phyloP scores from a whole-genome alignment of 768 basidiomycete species.

The Chiua virens region DNA sequence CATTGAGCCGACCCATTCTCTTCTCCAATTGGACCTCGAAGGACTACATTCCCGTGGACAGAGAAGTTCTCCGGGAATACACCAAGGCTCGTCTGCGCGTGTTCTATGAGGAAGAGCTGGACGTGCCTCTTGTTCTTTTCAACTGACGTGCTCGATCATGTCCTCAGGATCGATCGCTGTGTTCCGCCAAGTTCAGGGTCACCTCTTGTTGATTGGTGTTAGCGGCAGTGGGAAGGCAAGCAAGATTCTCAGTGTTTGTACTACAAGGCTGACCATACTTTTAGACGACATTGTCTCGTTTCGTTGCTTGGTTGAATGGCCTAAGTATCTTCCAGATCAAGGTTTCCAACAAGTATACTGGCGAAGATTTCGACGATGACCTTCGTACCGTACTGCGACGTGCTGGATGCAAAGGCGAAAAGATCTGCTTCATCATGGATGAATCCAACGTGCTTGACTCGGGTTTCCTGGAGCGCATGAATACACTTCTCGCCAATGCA shows the following conservation, averaged over 20 bases:
- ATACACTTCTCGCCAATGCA: conserved; percentile 97
- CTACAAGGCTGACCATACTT: conserved; percentile 12
- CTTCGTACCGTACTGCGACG: conserved; percentile 92
- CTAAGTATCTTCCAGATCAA: conserved; percentile 99
- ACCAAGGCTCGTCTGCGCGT: conserved; percentile 94
- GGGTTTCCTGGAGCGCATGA: conserved; percentile 99
- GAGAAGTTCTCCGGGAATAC: conserved; percentile 91
- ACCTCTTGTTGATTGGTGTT: conserved; percentile 94
- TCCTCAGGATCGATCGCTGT: conserved; percentile 97
- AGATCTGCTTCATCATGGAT: conserved; percentile 99
- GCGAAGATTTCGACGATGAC: conserved; percentile 98
- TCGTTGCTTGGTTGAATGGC: conserved; percentile 99
- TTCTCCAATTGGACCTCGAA: conserved; percentile 99
- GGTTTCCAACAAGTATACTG: conserved; percentile 98
- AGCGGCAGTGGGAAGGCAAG: conserved; percentile 96
- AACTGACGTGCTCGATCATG: conserved; percentile 98
- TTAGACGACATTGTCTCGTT: conserved; percentile 95
- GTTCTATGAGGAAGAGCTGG: conserved; percentile 99
- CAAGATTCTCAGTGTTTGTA: background rate
- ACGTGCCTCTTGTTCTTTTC: conserved; percentile 96
- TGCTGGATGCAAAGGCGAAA: conserved; percentile 97
- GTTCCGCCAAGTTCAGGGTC: conserved; percentile 97
- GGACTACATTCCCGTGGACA: conserved; percentile 92
- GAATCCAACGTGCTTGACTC: conserved; percentile 99
- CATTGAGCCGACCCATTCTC: conserved; percentile 84